These are phyloP conservation scores for Lecanicillium sp. DNA, from an alignment of 2,329 filamentous ascomycete species.

Conservation along the genomic window DNA sequence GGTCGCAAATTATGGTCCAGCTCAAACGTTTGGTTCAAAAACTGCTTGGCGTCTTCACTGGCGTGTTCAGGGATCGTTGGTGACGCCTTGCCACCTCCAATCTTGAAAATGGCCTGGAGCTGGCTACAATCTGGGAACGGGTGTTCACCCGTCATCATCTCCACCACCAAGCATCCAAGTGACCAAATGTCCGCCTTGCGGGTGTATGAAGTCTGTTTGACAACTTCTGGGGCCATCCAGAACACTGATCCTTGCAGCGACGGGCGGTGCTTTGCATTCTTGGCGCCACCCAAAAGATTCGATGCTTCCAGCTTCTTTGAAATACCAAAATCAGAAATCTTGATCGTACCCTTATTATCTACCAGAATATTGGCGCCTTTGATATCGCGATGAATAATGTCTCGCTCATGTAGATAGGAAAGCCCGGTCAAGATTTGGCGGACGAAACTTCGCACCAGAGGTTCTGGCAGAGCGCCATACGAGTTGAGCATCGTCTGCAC, in stretches of 20 bases:
- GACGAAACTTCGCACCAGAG: conserved; percentile 91
- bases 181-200: conserved; percentile 99
- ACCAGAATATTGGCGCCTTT: conserved; percentile 98
- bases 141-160: conserved; percentile 97
- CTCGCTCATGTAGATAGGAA: conserved; percentile 84
- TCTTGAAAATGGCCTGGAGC: conserved; percentile 97
- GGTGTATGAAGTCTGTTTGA: conserved; percentile 95
- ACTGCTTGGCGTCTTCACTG: conserved; percentile 73
- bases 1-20: conserved; percentile 89
- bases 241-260: conserved; percentile 96
- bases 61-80: conserved; percentile 84
- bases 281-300: conserved; percentile 65
- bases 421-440: conserved; percentile 89
- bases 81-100: conserved; percentile 77
- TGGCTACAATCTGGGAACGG: conserved; percentile 97
- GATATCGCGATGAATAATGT: conserved; percentile 98
- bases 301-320: conserved; percentile 94
- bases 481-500: conserved; percentile 98
- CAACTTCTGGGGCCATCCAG: conserved; percentile 99
- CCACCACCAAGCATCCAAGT: conserved; percentile 88
- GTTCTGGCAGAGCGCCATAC: conserved; percentile 89
- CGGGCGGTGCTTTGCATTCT: conserved; percentile 59
- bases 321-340: conserved; percentile 98
- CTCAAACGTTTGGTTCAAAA: conserved; percentile 86
- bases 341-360: conserved; percentile 97